These are phyloP conservation scores for Infundibulicybe gibba DNA, from an alignment of 768 basidiomycete species.

Conservation along the genomic window DNA sequence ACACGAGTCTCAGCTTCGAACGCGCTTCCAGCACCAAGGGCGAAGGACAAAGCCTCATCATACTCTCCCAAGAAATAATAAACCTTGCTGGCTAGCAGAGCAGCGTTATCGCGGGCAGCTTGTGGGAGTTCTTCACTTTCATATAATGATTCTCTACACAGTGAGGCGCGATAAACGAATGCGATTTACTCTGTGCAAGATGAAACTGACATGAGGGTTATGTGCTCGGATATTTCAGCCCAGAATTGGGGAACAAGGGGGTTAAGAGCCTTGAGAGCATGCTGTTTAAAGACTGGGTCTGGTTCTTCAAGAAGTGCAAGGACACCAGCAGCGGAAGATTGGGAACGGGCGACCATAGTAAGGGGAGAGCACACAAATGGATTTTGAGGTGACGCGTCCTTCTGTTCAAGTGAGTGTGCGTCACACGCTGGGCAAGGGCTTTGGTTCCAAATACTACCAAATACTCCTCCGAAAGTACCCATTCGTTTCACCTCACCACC, in stretches of 20 bases:
- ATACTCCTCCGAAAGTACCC: slow-evolving; percentile 34
- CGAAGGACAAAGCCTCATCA: slow-evolving; percentile 94
- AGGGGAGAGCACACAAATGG: slow-evolving; percentile 17
- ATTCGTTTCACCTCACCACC: slow-evolving; percentile 7
- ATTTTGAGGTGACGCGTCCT: slow-evolving; percentile 42
- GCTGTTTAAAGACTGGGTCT: slow-evolving; percentile 81
- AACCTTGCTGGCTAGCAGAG: slow-evolving; percentile 94
- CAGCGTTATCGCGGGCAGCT: slow-evolving; percentile 76
- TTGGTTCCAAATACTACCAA: slow-evolving; percentile 23
- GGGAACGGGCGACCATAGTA: slow-evolving; percentile 64
- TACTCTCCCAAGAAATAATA: slow-evolving; percentile 97
- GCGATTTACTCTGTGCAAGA: slow-evolving; percentile 6
- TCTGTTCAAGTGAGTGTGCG: slow-evolving; percentile 11
- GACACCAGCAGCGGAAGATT: slow-evolving; percentile 85
- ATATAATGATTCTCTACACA: slow-evolving; percentile 79
- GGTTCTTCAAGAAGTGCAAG: slow-evolving; percentile 90
- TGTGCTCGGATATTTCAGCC: slow-evolving; percentile 97
- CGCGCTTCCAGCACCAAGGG: slow-evolving; percentile 83
- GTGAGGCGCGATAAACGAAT: slow-evolving; percentile 8
- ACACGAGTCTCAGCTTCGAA: slow-evolving; percentile 73
- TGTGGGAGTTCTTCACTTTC: slow-evolving; percentile 77
- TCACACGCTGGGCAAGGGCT: slow-evolving; percentile 24
- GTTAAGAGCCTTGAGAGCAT: slow-evolving; percentile 84
- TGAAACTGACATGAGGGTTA: slow-evolving; percentile 75
- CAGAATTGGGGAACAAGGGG: slow-evolving; percentile 91